Percentiles rank a stretch among this genome's conserved stretches.
Conservation (phyloP, 2,329 filamentous ascomycete species). For the Rutstroemia sp. region DNA sequence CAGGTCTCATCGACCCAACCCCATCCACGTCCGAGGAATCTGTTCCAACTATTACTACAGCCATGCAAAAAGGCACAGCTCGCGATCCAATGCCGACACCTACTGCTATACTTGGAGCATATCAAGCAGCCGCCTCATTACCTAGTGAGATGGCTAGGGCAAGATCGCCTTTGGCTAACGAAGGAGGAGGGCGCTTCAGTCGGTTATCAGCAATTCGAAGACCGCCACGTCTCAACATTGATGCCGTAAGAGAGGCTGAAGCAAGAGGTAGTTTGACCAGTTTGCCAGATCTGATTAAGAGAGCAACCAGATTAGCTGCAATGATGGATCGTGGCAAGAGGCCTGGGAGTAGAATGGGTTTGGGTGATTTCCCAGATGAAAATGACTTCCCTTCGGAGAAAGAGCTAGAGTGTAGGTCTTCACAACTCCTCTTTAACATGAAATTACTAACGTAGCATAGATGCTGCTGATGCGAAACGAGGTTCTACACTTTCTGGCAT, state of each 20-base stretch:
- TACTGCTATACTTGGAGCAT: conserved; percentile 41
- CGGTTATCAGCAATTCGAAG: conserved; percentile 48
- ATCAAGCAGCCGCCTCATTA: conserved; percentile 36
- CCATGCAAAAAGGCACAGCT: conserved; percentile 13
- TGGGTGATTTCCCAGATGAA: conserved; percentile 41
- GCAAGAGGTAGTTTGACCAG: conserved; percentile 85
- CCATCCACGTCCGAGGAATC: conserved; percentile 22
- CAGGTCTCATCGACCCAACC: conserved; percentile 24
- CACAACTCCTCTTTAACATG: background rate
- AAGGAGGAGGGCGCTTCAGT: conserved; percentile 25
- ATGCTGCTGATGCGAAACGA: conserved; percentile 14
- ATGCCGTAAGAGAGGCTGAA: conserved; percentile 74
- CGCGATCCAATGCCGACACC: conserved; percentile 17
- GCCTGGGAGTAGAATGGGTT: conserved; percentile 50
- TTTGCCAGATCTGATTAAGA: conserved; percentile 79
- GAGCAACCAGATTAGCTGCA: conserved; percentile 78
- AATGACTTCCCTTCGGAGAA: conserved; percentile 24
- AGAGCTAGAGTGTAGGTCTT: conserved; percentile 20
- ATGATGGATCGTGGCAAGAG: conserved; percentile 78
- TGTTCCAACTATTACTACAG: conserved; percentile 15
- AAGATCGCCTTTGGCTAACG: background rate
- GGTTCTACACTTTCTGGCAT: conserved; percentile 46
- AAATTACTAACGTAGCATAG: background rate
- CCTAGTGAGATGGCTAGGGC: background rate
- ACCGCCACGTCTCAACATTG: conserved; percentile 73